Base-by-base conservation (phyloP, 768 basidiomycete genomes). In the Jaapia argillacea region DNA sequence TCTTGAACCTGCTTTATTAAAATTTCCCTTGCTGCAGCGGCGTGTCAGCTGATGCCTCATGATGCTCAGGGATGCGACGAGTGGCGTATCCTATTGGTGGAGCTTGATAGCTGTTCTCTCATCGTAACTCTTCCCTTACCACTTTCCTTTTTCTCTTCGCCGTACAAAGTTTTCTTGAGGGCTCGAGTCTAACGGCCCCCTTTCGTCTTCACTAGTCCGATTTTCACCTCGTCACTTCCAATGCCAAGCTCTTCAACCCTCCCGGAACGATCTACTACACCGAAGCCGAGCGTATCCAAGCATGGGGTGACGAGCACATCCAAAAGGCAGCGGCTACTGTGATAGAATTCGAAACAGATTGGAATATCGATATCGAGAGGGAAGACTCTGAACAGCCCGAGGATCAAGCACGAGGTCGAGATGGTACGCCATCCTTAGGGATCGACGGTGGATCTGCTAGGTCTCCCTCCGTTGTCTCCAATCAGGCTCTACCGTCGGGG, bases 311-410 rank as follows among this genome's bases (percentile, higher is more conserved):
- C 12, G 84, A 88, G 5, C 82, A 84, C 49, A 85, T 89, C 52
- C 56, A 72, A 37, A 81, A 79, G 49, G 81, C 81, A 0, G 69
- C 83, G 2, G 64, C 75, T 0, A 82, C 77, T 13, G 85, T 87
- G 33, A 85, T 87, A 45, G 84, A 87, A 44, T 82, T 81, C 55
- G 85, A 87, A 62, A 77, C 81, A 1, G 81, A 86, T 56, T 87
- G 85, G 85, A 86, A 84, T 51, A 81, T 87, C 45, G 85, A 89
- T 42, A 65, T 83, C 6, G 85, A 85, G 53, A 74, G 51, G 22
- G 63, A 66, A 14, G 53, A 54, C 6, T 48, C 52, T 6, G 18
- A 24, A 12, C 39, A 44, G 10, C 59, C 46, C 27, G 65, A 76
- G 45, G 72, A 73, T 33, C 63, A 63, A 3, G n/a, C n/a, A n/a